Evolutionary conservation across 2,329 filamentous ascomycete genomes (phyloP), one percentile per base, ranked within the genome.

Genomic region (Ophiostoma himal-ulmi): DNA sequence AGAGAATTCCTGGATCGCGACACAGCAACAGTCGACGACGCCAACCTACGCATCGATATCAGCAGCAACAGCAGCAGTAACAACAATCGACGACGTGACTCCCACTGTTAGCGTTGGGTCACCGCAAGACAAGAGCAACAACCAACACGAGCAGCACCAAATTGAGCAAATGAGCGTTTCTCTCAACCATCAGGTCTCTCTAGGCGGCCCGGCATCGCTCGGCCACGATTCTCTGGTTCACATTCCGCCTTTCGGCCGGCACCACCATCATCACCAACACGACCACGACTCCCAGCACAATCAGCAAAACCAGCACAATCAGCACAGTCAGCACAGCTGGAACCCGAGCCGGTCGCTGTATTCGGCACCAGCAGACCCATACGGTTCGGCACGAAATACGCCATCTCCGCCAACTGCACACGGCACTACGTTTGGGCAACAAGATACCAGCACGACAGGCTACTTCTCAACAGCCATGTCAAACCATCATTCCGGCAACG

Each of bases 131-230:
- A 67, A 66, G 4, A 57, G 60, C 36, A 69, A 68, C 36, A 14
- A 68, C 48, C 36, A 60, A 36, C 48, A 66, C 68, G 67, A 68
- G 1, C 64, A 67, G 26, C 70, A 70, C 41, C 13, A 70, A 52
- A 37, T 65, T 57, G 69, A 39, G 68, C 72, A 71, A 68, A 72
- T 73, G 72, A 71, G 68, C 66, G 68, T 72, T 34, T 71, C 72
- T 54, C 48, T 73, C 48, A 67, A 69, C 52, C 70, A 66, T 36
- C 71, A 68, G 60, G 71, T 73, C 68, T 69, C 72, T 70, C 69
- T 73, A 65, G 70, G 70, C 60, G 72, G 72, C 60, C 73, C 71
- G 68, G 39, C 73, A 66, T 71, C 70, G 60, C 64, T 73, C 13
- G 68, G 57, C 52, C 70, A 69, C 68, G 54, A 60, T 22, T 39